Evolutionary conservation across 495 filamentous ascomycete genomes (phyloP).

Genomic region (Tuber magnatum): DNA sequence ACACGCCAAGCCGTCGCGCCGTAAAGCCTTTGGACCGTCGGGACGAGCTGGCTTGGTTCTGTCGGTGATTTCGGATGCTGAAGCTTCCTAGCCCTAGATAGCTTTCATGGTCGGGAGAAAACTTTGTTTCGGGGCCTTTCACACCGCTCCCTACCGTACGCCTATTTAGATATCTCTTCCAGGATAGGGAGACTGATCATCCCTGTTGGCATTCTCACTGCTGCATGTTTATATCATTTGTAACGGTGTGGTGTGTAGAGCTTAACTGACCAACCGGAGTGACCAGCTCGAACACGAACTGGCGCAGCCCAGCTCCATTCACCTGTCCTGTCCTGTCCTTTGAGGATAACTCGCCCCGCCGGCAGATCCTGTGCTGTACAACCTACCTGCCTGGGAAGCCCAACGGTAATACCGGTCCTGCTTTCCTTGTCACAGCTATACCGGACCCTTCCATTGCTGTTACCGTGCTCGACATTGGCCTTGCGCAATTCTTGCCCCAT

Average conservation of each 20-base stretch:
- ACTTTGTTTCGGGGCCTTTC: not conserved
- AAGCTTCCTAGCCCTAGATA: not conserved
- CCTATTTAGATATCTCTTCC: not conserved
- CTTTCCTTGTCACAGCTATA: not conserved
- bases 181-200: not conserved
- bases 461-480: not conserved
- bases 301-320: constrained; percentile 15
- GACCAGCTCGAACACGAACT: constrained; percentile 31
- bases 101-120: not conserved
- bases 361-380: not conserved
- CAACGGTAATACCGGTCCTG: not conserved
- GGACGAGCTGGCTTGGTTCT: not conserved
- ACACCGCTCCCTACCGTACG: not conserved
- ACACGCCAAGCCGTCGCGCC: not conserved
- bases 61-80: not conserved
- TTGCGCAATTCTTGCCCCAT: not conserved
- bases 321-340: constrained; percentile 16
- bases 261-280: constrained; percentile 31
- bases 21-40: not conserved
- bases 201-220: not conserved
- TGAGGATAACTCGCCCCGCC: not conserved
- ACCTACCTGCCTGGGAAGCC: not conserved
- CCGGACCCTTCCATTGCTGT: not conserved
- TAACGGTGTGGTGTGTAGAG: not conserved
- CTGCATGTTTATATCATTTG: constrained; percentile 6